Base-by-base conservation (phyloP, 345 rosid species). In the Leavenworthia alabamica region DNA sequence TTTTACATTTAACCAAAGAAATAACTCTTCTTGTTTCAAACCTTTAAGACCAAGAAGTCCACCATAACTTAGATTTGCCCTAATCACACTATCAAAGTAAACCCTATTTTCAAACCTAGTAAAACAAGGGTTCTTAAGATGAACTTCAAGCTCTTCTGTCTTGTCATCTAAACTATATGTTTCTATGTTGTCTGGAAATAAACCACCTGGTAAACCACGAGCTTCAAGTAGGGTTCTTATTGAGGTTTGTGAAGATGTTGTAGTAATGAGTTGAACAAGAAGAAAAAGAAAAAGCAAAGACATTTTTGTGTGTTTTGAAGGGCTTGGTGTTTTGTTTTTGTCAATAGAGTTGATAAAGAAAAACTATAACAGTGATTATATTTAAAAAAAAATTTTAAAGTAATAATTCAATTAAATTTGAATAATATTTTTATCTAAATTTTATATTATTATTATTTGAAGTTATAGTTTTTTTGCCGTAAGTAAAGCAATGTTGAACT, bases 1-100 rank as follows among this genome's bases (percentile, higher is more conserved):
- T 64, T 82, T 86, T 3, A 90, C 89, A 0, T 96, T 96, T 16
- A 90, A 69, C 97, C 96, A 90, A 10, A 88, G 80, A 41, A 90
- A 90, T 11, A 88, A 82, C 78, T 90, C 97, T 70, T 86, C 86
- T 58, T 88, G 96, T 16, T 77, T 62, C 10, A 90, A 77, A 10
- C 96, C 97, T 70, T 88, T 76, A 43, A 90, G 70, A 1, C 91
- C 97, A n/a, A 73, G 42, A 19, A 90, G 85, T 9, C 91, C 92
- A 31, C 97, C 96, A 46, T 88, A 90, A 44, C 86, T 86, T 26
- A 90, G 85, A 57, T 88, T 90, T 15, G 94, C 97, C 41, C 67
- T 80, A 12, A 90, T 82, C 36, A 82, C 83, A 6, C 82, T 80
- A 39, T 88, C 88, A 47, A 88, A 88, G 56, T 61, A 63, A 17